Base-by-base conservation (phyloP, 352 stramenopile genomes). In the Phytophthora sansomeana region DNA sequence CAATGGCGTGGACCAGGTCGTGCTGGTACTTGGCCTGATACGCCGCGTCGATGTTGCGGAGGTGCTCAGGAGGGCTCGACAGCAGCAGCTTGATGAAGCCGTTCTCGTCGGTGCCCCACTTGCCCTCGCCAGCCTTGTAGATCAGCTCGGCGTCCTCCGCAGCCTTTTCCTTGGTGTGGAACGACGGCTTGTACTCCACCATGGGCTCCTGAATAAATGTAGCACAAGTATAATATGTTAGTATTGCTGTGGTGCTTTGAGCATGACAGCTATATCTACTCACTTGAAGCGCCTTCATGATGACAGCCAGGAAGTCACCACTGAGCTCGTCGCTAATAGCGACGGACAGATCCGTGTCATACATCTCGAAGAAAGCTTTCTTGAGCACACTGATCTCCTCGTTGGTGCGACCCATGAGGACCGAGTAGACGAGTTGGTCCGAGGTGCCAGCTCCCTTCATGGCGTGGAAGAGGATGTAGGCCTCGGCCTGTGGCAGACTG, bases 51-150 rank as follows among this genome's bases (percentile, higher is more conserved):
- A 94, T 83, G 35, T 84, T 75, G 24, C 66, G 64, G 28, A 94
- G 32, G 64, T 92, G 82, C 70, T 83, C 56, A 2, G 80, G 77
- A n/a, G 83, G 82, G 51, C 80, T 91, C 10, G 79, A 56, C 42
- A 91, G 53, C 39, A 91, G 55, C 33, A 86, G 69, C 61, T 90
- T 91, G 28, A 85, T 69, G 60, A 94, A 92, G 4, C 42, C 61
- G 11, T 82, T 77, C 49, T 89, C 83, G 62, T 94, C 83, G 41
- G 83, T 94, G 52, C 83, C 83, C 80, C 81, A 92, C 66, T 92
- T 90, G 62, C 82, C 86, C 54, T 94, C 81, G 38, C 86, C 86
- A 5, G 86, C 80, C 24, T 91, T 91, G 74, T 92, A 94, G 32
- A 94, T 65, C 13, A 72, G 53, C 16, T 92, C 77, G 13, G 78